phyloP scores from a whole-genome alignment of 2,329 filamentous ascomycete genomes.

The Aspergillus versicolor region DNA sequence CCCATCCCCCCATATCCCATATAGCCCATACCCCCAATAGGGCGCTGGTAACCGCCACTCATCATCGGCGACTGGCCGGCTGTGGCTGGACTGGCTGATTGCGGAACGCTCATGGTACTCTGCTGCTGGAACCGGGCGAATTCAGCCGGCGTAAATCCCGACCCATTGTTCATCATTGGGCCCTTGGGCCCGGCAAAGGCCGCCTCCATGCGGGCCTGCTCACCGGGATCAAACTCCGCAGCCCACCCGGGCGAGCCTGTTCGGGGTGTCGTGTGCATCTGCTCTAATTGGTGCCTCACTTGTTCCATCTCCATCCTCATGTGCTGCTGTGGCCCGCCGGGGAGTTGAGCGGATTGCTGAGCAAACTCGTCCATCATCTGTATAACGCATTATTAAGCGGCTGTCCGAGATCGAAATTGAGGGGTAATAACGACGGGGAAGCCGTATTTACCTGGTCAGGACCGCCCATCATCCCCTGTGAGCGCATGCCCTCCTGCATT shows the following conservation, averaged over 20 bases:
- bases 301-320: constrained; percentile 60
- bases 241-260: constrained; percentile 61
- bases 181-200: constrained; percentile 58
- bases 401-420: background rate
- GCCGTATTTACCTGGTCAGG: constrained; percentile 65
- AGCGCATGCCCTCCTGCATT: constrained; percentile 75
- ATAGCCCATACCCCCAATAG: constrained; percentile 47
- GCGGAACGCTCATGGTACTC: constrained; percentile 58
- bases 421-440: background rate
- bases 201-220: constrained; percentile 70
- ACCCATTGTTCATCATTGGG: constrained; percentile 45
- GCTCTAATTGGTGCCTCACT: constrained; percentile 62
- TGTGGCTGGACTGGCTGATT: constrained; percentile 59
- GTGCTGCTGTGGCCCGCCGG: constrained; percentile 55
- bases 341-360: constrained; percentile 68
- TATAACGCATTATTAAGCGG: constrained; percentile 27
- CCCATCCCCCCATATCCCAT: constrained; percentile 50
- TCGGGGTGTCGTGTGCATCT: constrained; percentile 50
- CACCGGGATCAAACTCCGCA: constrained; percentile 61
- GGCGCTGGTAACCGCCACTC: constrained; percentile 48
- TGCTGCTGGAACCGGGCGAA: constrained; percentile 84
- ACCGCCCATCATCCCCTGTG: constrained; percentile 63
- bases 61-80: constrained; percentile 60
- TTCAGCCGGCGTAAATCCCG: constrained; percentile 76
- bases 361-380: constrained; percentile 94